These are phyloP conservation scores for Alternaria viburni DNA, from an alignment of 2,329 filamentous ascomycete genomes.

Conservation along the genomic window DNA sequence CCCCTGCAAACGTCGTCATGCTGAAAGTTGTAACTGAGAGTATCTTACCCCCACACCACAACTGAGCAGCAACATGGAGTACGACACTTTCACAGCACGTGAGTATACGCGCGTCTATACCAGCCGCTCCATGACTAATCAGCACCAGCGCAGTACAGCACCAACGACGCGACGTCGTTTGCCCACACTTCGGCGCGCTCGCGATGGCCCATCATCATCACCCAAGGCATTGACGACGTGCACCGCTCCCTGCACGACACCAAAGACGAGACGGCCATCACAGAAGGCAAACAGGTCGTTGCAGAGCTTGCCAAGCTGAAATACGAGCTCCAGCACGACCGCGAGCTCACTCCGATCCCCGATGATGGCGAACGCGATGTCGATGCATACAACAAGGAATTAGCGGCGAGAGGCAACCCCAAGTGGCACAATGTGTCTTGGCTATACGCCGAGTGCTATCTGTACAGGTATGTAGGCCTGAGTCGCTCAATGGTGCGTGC, in stretches of 20 bases:
- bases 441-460: constrained; percentile 93
- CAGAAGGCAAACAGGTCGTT: constrained; percentile 87
- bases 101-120: background rate
- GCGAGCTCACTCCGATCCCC: constrained; percentile 73
- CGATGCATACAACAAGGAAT: constrained; percentile 81
- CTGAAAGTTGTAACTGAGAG: background rate
- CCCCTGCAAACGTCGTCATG: background rate
- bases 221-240: constrained; percentile 91
- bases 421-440: constrained; percentile 86
- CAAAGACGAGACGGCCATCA: constrained; percentile 67
- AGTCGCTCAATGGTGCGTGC: background rate
- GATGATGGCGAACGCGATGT: constrained; percentile 83
- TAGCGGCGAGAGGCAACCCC: constrained; percentile 73
- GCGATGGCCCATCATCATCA: constrained; percentile 94
- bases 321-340: constrained; percentile 93
- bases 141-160: constrained; percentile 72
- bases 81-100: constrained; percentile 29
- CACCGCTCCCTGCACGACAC: constrained; percentile 72
- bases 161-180: constrained; percentile 84
- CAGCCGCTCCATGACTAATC: background rate
- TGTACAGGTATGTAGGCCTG: constrained; percentile 70
- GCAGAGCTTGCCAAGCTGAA: constrained; percentile 82
- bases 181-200: constrained; percentile 83
- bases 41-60: background rate
- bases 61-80: constrained; percentile 21